phyloP scores from a whole-genome alignment of 78 protist genomes.

The Tieghemostelium lacteum region DNA sequence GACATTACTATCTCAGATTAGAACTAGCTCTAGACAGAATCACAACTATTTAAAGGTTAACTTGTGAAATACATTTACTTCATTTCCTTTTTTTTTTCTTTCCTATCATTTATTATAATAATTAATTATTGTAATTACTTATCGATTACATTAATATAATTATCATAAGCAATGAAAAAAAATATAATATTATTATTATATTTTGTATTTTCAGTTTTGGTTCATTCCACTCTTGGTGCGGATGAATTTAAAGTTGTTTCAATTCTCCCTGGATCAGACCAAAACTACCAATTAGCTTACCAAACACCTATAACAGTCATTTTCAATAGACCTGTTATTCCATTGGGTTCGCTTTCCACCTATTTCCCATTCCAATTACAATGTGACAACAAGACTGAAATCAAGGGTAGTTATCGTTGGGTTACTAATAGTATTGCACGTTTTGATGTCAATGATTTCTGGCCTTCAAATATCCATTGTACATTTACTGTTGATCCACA shows the following conservation, averaged over 20 bases:
- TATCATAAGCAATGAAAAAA: background rate
- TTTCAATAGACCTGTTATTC: constrained; percentile 51
- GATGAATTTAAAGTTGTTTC: background rate
- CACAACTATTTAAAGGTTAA: too few relatives aligned
- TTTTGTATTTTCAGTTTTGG: too few relatives aligned
- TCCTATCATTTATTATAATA: too few relatives aligned
- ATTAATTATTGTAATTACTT: too few relatives aligned
- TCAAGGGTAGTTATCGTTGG: constrained; percentile 47
- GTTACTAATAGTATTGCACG: constrained; percentile 64
- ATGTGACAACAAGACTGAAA: background rate
- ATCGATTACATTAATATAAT: too few relatives aligned
- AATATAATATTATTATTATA: too few relatives aligned
- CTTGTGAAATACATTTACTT: too few relatives aligned
- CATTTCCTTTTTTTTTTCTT: too few relatives aligned
- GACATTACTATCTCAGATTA: too few relatives aligned
- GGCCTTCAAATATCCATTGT: constrained; percentile 74
- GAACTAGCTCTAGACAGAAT: too few relatives aligned
- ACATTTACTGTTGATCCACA: constrained; percentile 31
- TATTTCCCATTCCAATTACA: constrained; percentile 22
- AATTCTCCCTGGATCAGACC: too few relatives aligned
- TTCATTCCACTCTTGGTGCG: background rate
- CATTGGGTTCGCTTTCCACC: constrained; percentile 1
- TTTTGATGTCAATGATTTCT: constrained; percentile 34
- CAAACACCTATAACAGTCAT: constrained; percentile 38
- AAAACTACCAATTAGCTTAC: too few relatives aligned